Evolutionary conservation across 2,329 filamentous ascomycete species (phyloP).

Genomic region (Bipolaris victoriae): DNA sequence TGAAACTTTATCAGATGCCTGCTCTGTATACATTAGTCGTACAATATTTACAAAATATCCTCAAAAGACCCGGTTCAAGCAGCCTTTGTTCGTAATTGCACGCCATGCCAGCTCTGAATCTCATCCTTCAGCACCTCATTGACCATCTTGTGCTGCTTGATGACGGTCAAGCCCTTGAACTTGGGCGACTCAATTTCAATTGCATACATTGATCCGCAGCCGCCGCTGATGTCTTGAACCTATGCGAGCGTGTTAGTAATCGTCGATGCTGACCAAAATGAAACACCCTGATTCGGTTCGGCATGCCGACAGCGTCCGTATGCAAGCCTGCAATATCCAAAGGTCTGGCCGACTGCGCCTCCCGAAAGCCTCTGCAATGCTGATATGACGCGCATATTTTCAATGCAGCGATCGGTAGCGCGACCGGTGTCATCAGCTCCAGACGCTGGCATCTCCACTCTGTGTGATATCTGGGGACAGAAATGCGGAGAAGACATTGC

Average conservation of each 20-base stretch:
- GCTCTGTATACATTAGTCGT: too few species aligned
- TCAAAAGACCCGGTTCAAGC: slow-evolving; percentile 17
- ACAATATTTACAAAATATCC: too few species aligned
- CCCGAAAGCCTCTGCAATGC: slow-evolving; percentile 10
- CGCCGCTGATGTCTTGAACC: slow-evolving; percentile 81
- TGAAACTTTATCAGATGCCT: too few species aligned
- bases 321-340: not conserved
- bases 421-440: slow-evolving; percentile 19
- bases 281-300: not conserved
- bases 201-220: slow-evolving; percentile 87
- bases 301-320: not conserved
- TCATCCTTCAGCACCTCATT: slow-evolving; percentile 75
- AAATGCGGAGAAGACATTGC: slow-evolving; percentile 19
- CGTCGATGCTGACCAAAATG: not conserved
- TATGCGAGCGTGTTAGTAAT: slow-evolving; percentile 42
- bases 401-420: slow-evolving; percentile 19
- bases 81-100: slow-evolving; percentile 76
- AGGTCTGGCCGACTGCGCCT: not conserved
- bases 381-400: slow-evolving; percentile 17
- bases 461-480: slow-evolving; percentile 4
- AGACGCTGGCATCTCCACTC: slow-evolving; percentile 10
- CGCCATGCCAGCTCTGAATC: slow-evolving; percentile 81
- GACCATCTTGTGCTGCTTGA: slow-evolving; percentile 84
- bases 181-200: slow-evolving; percentile 75
- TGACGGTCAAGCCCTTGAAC: slow-evolving; percentile 73